Evolutionary conservation across 371 early-diverging fungal species (phyloP).

Genomic region (Thermomucor indicae-seudaticae): DNA sequence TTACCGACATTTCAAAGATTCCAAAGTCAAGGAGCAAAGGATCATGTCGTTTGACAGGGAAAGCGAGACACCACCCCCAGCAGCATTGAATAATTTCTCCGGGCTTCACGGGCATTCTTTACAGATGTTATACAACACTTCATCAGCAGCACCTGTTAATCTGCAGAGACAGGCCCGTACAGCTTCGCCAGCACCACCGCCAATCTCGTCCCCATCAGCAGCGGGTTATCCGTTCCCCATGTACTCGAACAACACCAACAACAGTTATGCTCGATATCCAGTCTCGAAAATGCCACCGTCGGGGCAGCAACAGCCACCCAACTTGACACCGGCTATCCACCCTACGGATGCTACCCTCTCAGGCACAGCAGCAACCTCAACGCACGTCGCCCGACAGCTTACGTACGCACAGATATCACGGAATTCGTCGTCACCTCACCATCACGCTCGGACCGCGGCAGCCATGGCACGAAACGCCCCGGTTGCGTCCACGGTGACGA

Average conservation of each 20-base stretch:
- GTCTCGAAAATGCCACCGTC: slow-evolving; percentile 42
- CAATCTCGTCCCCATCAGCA: slow-evolving; percentile 34
- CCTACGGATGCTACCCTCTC: slow-evolving; percentile 6
- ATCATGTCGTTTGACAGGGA: slow-evolving; percentile 24
- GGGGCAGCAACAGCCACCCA: slow-evolving; percentile 18
- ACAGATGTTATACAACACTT: slow-evolving; percentile 13
- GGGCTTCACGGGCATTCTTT: slow-evolving; percentile 10
- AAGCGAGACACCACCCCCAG: slow-evolving; percentile 12
- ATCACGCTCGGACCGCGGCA: slow-evolving; percentile 82
- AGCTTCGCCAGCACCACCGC: slow-evolving; percentile 39
- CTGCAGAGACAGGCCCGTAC: slow-evolving; percentile 16
- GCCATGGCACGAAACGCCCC: slow-evolving; percentile 50
- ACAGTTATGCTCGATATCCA: slow-evolving; percentile 41
- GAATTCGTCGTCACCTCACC: slow-evolving; percentile 80
- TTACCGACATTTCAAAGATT: background rate
- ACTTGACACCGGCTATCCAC: too few relatives aligned
- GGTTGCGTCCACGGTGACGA: slow-evolving; percentile 52
- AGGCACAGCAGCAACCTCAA: slow-evolving; percentile 20
- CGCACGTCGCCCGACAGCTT: slow-evolving; percentile 71
- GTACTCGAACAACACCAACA: slow-evolving; percentile 32
- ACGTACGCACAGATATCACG: slow-evolving; percentile 71
- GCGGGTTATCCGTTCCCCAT: slow-evolving; percentile 21
- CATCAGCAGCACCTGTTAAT: slow-evolving; percentile 14
- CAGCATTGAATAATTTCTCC: slow-evolving; percentile 14
- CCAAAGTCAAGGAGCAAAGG: background rate